Conservation (phyloP, 2,329 filamentous ascomycete species). For the Berkeleyomyces basicola region DNA sequence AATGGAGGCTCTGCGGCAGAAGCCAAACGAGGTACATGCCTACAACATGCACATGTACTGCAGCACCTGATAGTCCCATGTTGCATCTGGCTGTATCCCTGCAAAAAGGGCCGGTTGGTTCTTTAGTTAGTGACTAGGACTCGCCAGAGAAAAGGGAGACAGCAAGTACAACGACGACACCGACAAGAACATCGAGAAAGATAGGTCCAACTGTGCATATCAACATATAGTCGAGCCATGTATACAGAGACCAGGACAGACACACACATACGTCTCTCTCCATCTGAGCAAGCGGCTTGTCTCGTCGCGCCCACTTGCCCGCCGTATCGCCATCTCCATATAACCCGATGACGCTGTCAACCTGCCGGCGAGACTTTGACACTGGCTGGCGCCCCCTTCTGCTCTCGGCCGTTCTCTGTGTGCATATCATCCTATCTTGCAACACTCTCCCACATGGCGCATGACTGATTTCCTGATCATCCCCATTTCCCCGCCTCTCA, state of each 20-base stretch:
- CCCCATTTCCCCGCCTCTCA: neutral
- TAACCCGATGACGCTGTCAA: neutral
- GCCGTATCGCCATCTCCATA: neutral
- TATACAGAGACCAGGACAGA: too few relatives aligned
- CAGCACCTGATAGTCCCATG: too few relatives aligned
- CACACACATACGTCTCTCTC: neutral
- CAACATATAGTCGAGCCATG: too few relatives aligned
- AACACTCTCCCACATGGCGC: neutral
- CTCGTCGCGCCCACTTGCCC: neutral
- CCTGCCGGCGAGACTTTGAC: neutral
- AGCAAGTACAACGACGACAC: neutral
- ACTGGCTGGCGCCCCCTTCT: neutral
- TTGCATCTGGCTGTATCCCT: neutral
- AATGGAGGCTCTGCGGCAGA: slow-evolving; percentile 1
- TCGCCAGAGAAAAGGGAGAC: neutral
- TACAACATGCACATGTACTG: neutral
- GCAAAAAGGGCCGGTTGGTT: neutral
- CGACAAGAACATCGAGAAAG: too few relatives aligned
- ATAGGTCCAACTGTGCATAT: too few relatives aligned
- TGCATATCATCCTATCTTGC: neutral
- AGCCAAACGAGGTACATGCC: neutral
- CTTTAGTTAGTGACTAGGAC: neutral
- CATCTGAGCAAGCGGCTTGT: neutral
- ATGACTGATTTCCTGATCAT: neutral
- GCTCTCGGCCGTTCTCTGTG: neutral